Evolutionary conservation across 2,329 filamentous ascomycete species (phyloP), one percentile per base, ranked within the genome.

Genomic region (Penicillium italicum): DNA sequence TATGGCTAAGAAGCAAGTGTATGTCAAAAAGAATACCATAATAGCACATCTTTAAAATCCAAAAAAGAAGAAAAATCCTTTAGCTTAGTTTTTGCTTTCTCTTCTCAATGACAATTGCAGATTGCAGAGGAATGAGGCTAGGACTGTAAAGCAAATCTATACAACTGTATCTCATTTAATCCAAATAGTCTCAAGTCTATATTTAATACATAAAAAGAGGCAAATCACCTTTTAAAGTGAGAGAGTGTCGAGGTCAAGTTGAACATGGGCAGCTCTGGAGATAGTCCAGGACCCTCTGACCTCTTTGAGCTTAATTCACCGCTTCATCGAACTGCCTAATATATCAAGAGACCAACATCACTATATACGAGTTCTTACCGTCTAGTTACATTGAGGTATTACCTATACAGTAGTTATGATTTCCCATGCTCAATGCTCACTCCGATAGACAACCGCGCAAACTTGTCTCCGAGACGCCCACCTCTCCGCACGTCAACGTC

Each of bases 401-500:
- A 8, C 14, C 30, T 16, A 42, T n/a, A 10, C 4, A 37, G n/a
- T 20, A 34, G 20, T 47, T 14, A 30, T 47, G 43, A 28, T 38
- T 31, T 37, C 18, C 7, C 14, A 47, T 28, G 16, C 50, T 31
- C 26, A 38, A 28, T 33, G 26, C 31, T 36, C 37, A 22, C 20
- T 7, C 42, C 31, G 49, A 31, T 14, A 45, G 38, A 44, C 46
- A 20, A 42, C 50, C 44, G 37, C 44, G 51, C 51, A 53, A 53
- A 53, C 51, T 53, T 53, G 37, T 53, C 51, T 34, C 50, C 50
- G 38, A 45, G 26, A 34, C 40, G 22, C 31, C 51, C 28, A 48
- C 44, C 51, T 30, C 51, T 49, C 51, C 43, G 45, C 51, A 53
- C 51, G 36, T 34, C 37, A 24, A 48, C 43, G 22, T 36, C 28